Evolutionary conservation across 345 rosid genomes (phyloP).

Genomic region (Salix udensis): DNA sequence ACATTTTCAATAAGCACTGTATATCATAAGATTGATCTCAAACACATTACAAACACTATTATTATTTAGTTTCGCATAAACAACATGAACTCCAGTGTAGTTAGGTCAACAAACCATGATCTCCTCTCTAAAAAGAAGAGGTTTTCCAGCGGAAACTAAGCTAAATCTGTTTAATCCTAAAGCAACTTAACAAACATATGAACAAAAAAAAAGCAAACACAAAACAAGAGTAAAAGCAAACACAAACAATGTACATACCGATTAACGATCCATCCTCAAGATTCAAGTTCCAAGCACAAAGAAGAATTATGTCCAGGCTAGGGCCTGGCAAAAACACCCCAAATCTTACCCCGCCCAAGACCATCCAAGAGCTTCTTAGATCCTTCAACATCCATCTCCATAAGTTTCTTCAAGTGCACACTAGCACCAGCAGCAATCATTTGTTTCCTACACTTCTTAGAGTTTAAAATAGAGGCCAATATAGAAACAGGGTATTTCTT

Average conservation of each 20-base stretch:
- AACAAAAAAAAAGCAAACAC: conserved; percentile 6
- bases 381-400: conserved; percentile 71
- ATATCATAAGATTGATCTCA: conserved; percentile 1
- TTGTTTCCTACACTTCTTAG: conserved; percentile 69
- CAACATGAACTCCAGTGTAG: conserved; percentile 18
- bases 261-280: conserved; percentile 15
- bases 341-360: conserved; percentile 66
- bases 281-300: conserved; percentile 4
- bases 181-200: conserved; percentile 37
- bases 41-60: conserved; percentile 1
- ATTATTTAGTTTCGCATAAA: conserved; percentile 21
- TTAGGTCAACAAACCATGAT: conserved; percentile 34
- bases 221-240: conserved; percentile 15
- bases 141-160: conserved; percentile 15
- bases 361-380: conserved; percentile 72
- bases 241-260: conserved; percentile 42
- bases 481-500: conserved; percentile 52
- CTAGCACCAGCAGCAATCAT: conserved; percentile 74
- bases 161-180: conserved; percentile 21
- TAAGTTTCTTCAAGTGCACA: conserved; percentile 65
- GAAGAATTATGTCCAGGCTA: conserved; percentile 12
- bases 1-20: background rate
- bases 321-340: conserved; percentile 73
- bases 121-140: conserved; percentile 29
- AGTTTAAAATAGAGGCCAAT: conserved; percentile 59